A percentile compares a stretch with the other conserved stretches of the same genome.
Evolutionary conservation across 2,329 filamentous ascomycete species (phyloP).

Genomic region (Hymenoscyphus albidus): DNA sequence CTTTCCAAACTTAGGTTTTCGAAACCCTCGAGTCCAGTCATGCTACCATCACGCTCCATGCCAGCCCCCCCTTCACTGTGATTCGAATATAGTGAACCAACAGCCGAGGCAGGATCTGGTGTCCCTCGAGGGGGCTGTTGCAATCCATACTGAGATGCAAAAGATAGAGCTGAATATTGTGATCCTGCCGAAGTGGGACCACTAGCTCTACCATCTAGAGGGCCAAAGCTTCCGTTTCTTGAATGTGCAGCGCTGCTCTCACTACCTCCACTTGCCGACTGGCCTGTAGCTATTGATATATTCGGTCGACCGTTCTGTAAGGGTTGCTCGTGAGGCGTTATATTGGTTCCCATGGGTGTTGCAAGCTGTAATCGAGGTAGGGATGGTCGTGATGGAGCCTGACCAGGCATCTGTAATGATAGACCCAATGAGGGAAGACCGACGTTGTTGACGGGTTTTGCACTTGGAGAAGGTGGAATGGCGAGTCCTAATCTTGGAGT

Average conservation of each 20-base stretch:
- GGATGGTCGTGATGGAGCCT: conserved; percentile 44
- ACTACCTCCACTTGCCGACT: conserved; percentile 71
- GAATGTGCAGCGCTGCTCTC: conserved; percentile 77
- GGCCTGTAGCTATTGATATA: conserved; percentile 49
- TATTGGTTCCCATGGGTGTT: conserved; percentile 80
- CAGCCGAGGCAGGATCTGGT: conserved; percentile 83
- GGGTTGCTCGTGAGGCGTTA: conserved; percentile 65
- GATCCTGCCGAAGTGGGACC: conserved; percentile 85
- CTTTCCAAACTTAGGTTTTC: conserved; percentile 67
- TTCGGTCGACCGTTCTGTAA: conserved; percentile 36
- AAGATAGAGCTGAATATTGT: conserved; percentile 77
- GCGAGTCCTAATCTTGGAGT: conserved; percentile 66
- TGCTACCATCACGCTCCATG: conserved; percentile 81
- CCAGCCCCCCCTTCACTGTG: conserved; percentile 67
- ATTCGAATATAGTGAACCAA: conserved; percentile 80
- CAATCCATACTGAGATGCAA: conserved; percentile 69
- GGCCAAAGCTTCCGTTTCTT: conserved; percentile 78
- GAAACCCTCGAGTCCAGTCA: conserved; percentile 71
- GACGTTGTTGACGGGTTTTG: conserved; percentile 59
- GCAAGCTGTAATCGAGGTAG: conserved; percentile 80
- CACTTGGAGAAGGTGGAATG: conserved; percentile 83
- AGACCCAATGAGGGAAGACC: conserved; percentile 47
- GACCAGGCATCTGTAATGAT: conserved; percentile 28
- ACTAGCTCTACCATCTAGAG: conserved; percentile 69
- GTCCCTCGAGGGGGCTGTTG: conserved; percentile 61